Evolutionary conservation across 2,329 filamentous ascomycete genomes (phyloP), one percentile per base, ranked within the genome.

Genomic region (Fusarium xylarioides): DNA sequence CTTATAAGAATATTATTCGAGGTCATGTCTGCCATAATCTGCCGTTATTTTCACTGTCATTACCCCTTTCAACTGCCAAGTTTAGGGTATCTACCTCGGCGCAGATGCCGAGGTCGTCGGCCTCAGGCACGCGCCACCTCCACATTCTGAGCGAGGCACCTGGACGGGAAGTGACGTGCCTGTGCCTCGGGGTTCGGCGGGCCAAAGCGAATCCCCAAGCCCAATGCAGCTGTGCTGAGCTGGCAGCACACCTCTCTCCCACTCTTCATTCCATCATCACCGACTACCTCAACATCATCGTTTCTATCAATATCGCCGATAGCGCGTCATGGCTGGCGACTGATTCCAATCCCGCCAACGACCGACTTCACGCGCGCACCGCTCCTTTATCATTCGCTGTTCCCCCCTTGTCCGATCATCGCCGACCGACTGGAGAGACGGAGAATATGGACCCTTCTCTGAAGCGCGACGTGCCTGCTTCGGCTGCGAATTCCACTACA

Each of bases 111-210:
- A 64, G 73, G 61, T 66, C 63, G 26, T 54, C 58, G 61, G 75
- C 75, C 75, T 77, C 42, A 77, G 75, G 75, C 75, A 76, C 66
- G 58, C 43, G 49, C 66, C 64, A 74, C 64, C 73, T 77, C 71
- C 71, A 74, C 71, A 68, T 58, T 71, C 44, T 65, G 28, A 16
- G 37, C 19, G 43, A 30, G 58, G 58, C 28, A 37, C 52, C 46
- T 34, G 52, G 28, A 32, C 37, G 53, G 53, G 32, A 65, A 44
- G 75, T 77, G 74, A 77, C 71, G 76, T 76, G 71, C 30, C 47
- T 50, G 47, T 50, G 47, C 75, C 75, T 77, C 75, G 75, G 75
- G 53, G 65, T 63, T 64, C 49, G 63, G 61, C 61, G 59, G 57
- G 54, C 47, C 30, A 50, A 57, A 49, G 28, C 46, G 46, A 49